These are phyloP conservation scores for Suillus fuscotomentosus DNA, from an alignment of 768 basidiomycete genomes.

Conservation along the genomic window DNA sequence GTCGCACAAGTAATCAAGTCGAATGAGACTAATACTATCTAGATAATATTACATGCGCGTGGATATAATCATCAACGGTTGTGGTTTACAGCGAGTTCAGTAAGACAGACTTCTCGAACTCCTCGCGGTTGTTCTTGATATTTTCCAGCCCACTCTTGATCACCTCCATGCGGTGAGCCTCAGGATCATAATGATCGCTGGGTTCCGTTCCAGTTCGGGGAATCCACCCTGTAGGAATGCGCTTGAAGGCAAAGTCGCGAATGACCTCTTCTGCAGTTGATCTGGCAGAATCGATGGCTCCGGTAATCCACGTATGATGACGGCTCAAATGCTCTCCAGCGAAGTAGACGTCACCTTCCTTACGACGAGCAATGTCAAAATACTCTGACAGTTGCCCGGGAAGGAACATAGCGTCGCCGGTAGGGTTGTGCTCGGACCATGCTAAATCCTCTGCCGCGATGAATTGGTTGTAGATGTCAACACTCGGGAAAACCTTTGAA, in stretches of 20 bases:
- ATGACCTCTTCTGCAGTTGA: conserved; percentile 6
- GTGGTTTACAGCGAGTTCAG: not conserved
- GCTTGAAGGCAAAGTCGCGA: not conserved
- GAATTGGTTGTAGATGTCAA: conserved; percentile 21
- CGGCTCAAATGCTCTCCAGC: conserved; percentile 27
- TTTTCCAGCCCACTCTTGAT: conserved; percentile 1
- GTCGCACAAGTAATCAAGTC: not conserved
- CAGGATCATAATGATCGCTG: not conserved
- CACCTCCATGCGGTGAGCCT: conserved; percentile 1
- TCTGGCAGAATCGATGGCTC: conserved; percentile 15
- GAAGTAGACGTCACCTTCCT: conserved; percentile 23
- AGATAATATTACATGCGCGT: not conserved
- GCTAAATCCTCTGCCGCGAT: conserved; percentile 18
- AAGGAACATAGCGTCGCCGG: conserved; percentile 31
- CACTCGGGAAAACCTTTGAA: conserved; percentile 15
- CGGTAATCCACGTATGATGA: conserved; percentile 30
- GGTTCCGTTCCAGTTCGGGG: not conserved
- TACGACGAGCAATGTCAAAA: conserved; percentile 18
- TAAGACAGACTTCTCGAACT: conserved; percentile 4
- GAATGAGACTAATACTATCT: not conserved
- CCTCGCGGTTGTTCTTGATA: conserved; percentile 2
- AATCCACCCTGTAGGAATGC: not conserved
- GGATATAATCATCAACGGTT: not conserved
- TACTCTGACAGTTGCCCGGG: conserved; percentile 23
- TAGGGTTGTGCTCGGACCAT: conserved; percentile 22